A percentile compares a stretch with the other conserved stretches of the same genome.
These are phyloP conservation scores for Neurospora africana DNA, from an alignment of 495 filamentous ascomycete genomes.

Conservation along the genomic window DNA sequence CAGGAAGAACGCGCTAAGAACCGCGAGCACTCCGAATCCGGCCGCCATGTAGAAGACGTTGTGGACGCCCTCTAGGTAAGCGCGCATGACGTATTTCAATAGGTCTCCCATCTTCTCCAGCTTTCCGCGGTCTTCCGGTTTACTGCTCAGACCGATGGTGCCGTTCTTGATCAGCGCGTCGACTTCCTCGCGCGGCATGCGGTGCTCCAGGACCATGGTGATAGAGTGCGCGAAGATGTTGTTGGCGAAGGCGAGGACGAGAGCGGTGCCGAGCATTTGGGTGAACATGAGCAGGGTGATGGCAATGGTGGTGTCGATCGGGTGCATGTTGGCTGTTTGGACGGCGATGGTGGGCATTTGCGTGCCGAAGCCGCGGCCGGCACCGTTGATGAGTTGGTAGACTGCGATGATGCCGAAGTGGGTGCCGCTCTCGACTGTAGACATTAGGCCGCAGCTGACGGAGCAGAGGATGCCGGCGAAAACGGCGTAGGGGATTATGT, in stretches of 20 bases:
- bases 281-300: conserved; percentile 50
- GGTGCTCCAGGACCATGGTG: conserved; percentile 1
- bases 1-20: conserved; percentile 11
- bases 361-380: conserved; percentile 53
- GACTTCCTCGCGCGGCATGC: not conserved
- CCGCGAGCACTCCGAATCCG: conserved; percentile 2
- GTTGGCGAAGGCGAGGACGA: conserved; percentile 49
- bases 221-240: conserved; percentile 48
- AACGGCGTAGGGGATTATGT: conserved; percentile 52
- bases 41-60: conserved; percentile 12
- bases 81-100: not conserved
- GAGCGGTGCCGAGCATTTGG: conserved; percentile 50
- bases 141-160: not conserved
- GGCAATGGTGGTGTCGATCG: conserved; percentile 46
- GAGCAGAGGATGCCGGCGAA: conserved; percentile 38
- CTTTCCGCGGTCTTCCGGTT: not conserved
- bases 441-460: conserved; percentile 49
- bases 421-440: conserved; percentile 42
- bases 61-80: not conserved
- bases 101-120: not conserved
- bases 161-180: not conserved
- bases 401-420: conserved; percentile 42
- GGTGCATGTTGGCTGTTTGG: conserved; percentile 31
- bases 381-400: conserved; percentile 55
- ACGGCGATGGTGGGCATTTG: conserved; percentile 45